Evolutionary conservation across 305 asterid species (phyloP).

Genomic region (Solanum hybrid): DNA sequence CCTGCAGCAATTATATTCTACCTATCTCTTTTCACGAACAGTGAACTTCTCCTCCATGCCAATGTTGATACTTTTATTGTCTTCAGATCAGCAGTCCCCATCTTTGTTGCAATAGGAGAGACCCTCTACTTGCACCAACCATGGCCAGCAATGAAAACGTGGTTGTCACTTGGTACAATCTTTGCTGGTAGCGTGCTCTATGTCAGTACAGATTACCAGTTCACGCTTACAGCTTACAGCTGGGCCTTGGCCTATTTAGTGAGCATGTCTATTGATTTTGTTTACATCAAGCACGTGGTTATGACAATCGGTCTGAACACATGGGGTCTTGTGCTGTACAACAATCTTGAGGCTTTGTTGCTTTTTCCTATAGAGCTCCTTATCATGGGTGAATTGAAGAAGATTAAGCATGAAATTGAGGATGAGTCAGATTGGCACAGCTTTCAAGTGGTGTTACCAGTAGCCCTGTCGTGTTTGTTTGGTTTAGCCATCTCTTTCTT

Average conservation of each 20-base stretch:
- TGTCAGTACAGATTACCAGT: slow-evolving; percentile 82
- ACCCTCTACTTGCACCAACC: slow-evolving; percentile 83
- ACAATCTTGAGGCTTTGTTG: slow-evolving; percentile 86
- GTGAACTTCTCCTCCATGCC: slow-evolving; percentile 93
- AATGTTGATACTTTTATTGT: slow-evolving; percentile 89
- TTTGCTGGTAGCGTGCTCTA: slow-evolving; percentile 85
- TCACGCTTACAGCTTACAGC: slow-evolving; percentile 66
- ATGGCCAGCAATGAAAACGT: slow-evolving; percentile 70
- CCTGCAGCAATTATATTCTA: slow-evolving; percentile 89
- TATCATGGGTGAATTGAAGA: slow-evolving; percentile 85
- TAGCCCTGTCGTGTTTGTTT: slow-evolving; percentile 73
- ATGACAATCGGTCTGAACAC: slow-evolving; percentile 87
- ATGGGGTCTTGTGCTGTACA: slow-evolving; percentile 92
- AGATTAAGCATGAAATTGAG: slow-evolving; percentile 59
- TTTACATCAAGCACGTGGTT: slow-evolving; percentile 87
- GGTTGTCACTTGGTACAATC: slow-evolving; percentile 71
- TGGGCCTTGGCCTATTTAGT: slow-evolving; percentile 86
- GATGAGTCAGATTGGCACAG: slow-evolving; percentile 71
- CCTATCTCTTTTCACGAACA: slow-evolving; percentile 73
- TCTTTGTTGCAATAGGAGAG: slow-evolving; percentile 86
- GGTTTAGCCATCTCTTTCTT: slow-evolving; percentile 89
- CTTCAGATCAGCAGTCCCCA: slow-evolving; percentile 87
- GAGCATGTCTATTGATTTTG: slow-evolving; percentile 93
- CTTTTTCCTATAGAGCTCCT: slow-evolving; percentile 82
- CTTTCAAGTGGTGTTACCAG: slow-evolving; percentile 67